Base-by-base conservation (phyloP, 2,329 filamentous ascomycete genomes). In the Talaromyces verruculosus region DNA sequence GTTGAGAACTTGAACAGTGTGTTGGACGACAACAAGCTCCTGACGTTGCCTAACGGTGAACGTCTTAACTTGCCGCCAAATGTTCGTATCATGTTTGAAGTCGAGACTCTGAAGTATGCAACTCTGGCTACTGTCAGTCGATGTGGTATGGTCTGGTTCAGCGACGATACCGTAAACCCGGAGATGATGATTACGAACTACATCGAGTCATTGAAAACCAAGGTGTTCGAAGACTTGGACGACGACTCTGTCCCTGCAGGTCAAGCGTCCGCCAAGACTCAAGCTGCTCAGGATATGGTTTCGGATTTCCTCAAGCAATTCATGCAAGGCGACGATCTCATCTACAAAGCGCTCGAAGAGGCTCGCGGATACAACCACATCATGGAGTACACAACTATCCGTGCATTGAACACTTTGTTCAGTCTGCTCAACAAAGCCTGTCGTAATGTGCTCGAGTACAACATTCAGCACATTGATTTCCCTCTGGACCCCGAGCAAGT, bases 131-230 rank as follows among this genome's bases (percentile, higher is more conserved):
- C 95, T n/a, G 95, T 99, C 75, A 96, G 91, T 88, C 93, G 95
- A 81, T 99, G 95, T 77, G 95, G 95, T 85, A 99, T 99, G 95
- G 96, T 99, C 15, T 99, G 95, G 95, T 99, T 98, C 81, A 99
- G 93, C 76, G 94, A 97, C 73, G 96, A 99, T 75, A 98, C 93
- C 33, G 94, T 99, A 47, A 94, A 92, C 37, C 87, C 94, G 1
- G 87, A 86, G 70, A 97, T 99, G 91, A 91, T 98, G 88, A 90
- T 98, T 47, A 84, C 88, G 68, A 92, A 98, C 79, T 97, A 99
- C 74, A 86, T 99, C 62, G 88, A 95, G 67, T 88, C 89, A 57
- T 87, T 99, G 45, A 89, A 90, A 71, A 90, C 88, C 2, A 89
- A 92, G 65, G 88, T 91, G 0, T 97, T 99, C 72, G 95, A 99